Base-by-base conservation (phyloP, 1,284 basidiomycete genomes). In the Apiotrichum brassicae region DNA sequence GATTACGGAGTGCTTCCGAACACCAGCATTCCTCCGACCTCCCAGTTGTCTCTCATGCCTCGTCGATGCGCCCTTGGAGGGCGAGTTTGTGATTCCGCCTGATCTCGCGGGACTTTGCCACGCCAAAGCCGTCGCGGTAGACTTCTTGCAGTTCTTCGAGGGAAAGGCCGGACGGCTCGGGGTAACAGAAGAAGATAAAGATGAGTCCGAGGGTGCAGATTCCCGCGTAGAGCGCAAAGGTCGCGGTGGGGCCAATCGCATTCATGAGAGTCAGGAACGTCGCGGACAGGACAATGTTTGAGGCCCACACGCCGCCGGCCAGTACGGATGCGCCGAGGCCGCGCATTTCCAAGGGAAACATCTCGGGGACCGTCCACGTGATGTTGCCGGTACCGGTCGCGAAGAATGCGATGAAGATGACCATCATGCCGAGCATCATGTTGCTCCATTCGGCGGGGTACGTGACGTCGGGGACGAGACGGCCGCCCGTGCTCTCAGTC, bases 241-340 rank as follows among this genome's bases (percentile, higher is more conserved):
- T 60, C 11, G 55, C 55, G 1, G 59, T 48, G 24, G 70, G 70
- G 18, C 65, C 68, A 47, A 88, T 87, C 26, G 75, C 70, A 41
- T 80, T 76, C 81, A 89, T 87, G 49, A 89, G 79, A 4, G 84
- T 86, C 53, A 89, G 81, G 75, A 87, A 76, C 13, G 77, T 90
- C n/a, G 85, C 81, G 7, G 81, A 81, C 64, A 89, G 86, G 64
- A 89, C 77, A 37, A 89, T 77, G 71, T 89, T 90, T 76, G 59
- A 56, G 6, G 60, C 60, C 67, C 66, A 70, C 47, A 67, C 64
- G 46, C 60, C 63, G 9, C 67, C 68, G n/a, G 68, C 66, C 18
- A 64, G 59, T 49, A 70, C 62, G 6, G 60, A 24, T 5, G 61
- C 51, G 14, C 70, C 72, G 12, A 72, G 42, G 49, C 68, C 71